Conservation (phyloP, 2,329 filamentous ascomycete genomes). For the Aspergillus fischeri region DNA sequence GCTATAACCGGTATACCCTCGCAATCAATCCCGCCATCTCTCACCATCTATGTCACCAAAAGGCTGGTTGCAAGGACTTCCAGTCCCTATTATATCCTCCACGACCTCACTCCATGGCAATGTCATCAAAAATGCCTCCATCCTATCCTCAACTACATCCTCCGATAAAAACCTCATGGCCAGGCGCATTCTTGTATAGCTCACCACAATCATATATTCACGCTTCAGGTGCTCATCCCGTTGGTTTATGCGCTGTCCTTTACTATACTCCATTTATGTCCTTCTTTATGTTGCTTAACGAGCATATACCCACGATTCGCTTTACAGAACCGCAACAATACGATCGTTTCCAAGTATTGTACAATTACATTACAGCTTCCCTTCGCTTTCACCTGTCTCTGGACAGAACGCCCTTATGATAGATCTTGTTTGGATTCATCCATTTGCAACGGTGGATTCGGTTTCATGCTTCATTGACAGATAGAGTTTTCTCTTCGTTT, state of each 20-base stretch:
- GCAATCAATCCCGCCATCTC: neutral
- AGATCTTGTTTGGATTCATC: neutral
- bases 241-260: neutral
- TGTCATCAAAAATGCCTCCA: too few species aligned
- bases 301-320: neutral
- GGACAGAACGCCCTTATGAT: neutral
- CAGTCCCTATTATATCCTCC: too few species aligned
- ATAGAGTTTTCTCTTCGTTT: neutral
- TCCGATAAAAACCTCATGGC: neutral
- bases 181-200: neutral
- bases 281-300: neutral
- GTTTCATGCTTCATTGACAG: neutral
- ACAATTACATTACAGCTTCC: neutral
- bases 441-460: neutral
- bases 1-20: slow-evolving; percentile 15
- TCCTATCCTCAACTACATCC: neutral
- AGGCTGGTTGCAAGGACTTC: neutral
- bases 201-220: neutral
- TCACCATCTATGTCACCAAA: neutral
- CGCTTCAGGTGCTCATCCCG: neutral
- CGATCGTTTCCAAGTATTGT: neutral
- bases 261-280: too few species aligned
- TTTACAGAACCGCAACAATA: neutral
- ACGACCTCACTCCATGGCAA: too few species aligned
- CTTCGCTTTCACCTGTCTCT: neutral